These are phyloP conservation scores for Daphne laureola DNA, from an alignment of 441 rosid genomes.

Conservation along the genomic window DNA sequence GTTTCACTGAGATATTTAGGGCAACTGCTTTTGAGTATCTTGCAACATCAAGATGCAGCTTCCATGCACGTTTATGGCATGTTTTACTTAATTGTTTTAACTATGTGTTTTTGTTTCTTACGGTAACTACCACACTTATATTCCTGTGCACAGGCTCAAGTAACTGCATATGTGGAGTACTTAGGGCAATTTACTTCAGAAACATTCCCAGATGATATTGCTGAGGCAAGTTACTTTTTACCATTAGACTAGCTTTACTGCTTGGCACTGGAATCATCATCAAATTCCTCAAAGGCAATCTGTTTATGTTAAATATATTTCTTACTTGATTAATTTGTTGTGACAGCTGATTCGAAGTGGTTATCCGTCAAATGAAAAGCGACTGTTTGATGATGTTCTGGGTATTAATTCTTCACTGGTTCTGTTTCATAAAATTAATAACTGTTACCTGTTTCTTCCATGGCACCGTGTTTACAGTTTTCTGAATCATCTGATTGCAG, in stretches of 20 bases:
- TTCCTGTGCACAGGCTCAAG: constrained; percentile 57
- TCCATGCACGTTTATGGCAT: no score
- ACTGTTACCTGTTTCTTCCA: not conserved
- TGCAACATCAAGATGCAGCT: no score
- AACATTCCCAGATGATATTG: constrained; percentile 88
- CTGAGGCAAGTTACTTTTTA: constrained; percentile 57
- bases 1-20: not conserved
- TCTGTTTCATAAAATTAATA: not conserved
- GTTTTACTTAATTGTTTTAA: no score
- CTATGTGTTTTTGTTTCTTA: no score
- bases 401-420: constrained; percentile 43
- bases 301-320: no score
- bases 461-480: constrained; percentile 11
- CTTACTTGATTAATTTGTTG: constrained; percentile 20
- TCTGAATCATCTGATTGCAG: constrained; percentile 32
- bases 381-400: constrained; percentile 89
- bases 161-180: constrained; percentile 88
- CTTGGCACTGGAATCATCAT: no score
- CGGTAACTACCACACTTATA: not conserved
- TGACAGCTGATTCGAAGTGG: constrained; percentile 79
- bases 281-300: no score
- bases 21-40: not conserved
- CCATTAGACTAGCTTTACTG: no score
- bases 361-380: constrained; percentile 79
- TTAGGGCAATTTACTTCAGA: constrained; percentile 95